Percentiles rank a stretch among this genome's conserved stretches.
Evolutionary conservation across 2,329 filamentous ascomycete genomes (phyloP).

Genomic region (Calonectria pseudoturangicola): DNA sequence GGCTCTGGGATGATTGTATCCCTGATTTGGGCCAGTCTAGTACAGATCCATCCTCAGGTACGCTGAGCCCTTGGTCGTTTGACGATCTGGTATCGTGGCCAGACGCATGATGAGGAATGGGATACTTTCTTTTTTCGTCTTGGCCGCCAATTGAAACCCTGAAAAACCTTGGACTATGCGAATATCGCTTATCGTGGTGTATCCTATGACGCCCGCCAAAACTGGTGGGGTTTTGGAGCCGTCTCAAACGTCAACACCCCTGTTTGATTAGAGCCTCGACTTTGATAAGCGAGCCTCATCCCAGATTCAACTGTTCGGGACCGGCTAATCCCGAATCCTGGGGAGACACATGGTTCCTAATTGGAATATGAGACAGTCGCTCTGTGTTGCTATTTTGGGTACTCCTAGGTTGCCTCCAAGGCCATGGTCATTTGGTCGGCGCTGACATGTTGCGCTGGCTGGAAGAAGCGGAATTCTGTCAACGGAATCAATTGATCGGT

Average conservation of each 20-base stretch:
- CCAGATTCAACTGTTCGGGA: constrained; percentile 47
- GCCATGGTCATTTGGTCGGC: background rate
- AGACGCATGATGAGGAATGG: constrained; percentile 15
- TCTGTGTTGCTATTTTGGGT: background rate
- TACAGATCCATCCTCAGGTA: constrained; percentile 40
- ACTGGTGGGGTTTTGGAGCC: constrained; percentile 50
- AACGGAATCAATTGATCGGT: background rate
- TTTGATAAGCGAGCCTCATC: constrained; percentile 46
- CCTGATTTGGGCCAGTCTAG: constrained; percentile 29
- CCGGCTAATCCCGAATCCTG: constrained; percentile 42
- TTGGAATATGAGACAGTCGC: background rate
- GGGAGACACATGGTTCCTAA: constrained; percentile 19
- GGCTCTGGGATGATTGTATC: constrained; percentile 46
- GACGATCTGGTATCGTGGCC: constrained; percentile 52
- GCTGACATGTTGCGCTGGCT: background rate
- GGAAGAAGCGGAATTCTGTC: background rate
- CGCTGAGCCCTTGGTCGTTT: constrained; percentile 46
- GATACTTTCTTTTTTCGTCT: background rate
- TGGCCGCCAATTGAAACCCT: background rate
- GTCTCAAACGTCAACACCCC: constrained; percentile 50
- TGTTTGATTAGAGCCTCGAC: constrained; percentile 45
- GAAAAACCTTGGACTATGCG: background rate
- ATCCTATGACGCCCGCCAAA: constrained; percentile 29
- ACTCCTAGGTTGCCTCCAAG: background rate
- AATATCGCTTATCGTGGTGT: background rate